Percentiles rank a stretch among this genome's conserved stretches.
These are phyloP conservation scores for Barnettozyma sucrosica DNA, from an alignment of 805 yeast species.

Conservation along the genomic window DNA sequence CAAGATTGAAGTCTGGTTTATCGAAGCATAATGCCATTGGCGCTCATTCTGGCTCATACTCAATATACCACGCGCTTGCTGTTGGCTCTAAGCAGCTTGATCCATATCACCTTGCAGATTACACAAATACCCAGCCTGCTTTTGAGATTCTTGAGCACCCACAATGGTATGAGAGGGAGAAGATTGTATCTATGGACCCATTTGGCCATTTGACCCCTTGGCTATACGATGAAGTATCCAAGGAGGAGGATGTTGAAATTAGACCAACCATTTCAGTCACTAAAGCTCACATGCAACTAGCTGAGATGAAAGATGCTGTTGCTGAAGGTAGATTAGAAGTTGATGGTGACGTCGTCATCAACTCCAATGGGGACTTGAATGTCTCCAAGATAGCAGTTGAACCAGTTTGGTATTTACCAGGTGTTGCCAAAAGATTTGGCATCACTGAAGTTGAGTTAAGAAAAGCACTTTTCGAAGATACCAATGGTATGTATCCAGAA, in stretches of 20 bases:
- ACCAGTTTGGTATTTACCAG: slow-evolving; percentile 68
- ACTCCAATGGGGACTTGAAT: slow-evolving; percentile 53
- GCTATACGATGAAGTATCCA: slow-evolving; percentile 41
- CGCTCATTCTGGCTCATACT: slow-evolving; percentile 59
- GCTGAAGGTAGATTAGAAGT: slow-evolving; percentile 45
- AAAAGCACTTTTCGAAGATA: slow-evolving; percentile 58
- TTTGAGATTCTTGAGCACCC: slow-evolving; percentile 47
- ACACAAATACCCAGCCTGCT: slow-evolving; percentile 59
- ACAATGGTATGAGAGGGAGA: slow-evolving; percentile 49
- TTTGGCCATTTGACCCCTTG: slow-evolving; percentile 64
- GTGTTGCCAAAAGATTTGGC: slow-evolving; percentile 58
- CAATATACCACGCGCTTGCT: slow-evolving; percentile 60
- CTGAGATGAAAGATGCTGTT: slow-evolving; percentile 54
- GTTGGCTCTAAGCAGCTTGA: slow-evolving; percentile 55
- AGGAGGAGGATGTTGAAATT: slow-evolving; percentile 45
- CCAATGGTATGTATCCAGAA: slow-evolving; percentile 69
- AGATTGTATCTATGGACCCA: slow-evolving; percentile 62
- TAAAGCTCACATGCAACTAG: slow-evolving; percentile 56
- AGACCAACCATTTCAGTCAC: slow-evolving; percentile 64
- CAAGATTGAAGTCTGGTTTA: slow-evolving; percentile 44
- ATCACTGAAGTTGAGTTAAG: slow-evolving; percentile 51
- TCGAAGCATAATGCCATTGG: slow-evolving; percentile 57
- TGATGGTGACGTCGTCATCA: slow-evolving; percentile 57
- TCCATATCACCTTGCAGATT: slow-evolving; percentile 48
- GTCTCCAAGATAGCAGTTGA: slow-evolving; percentile 63